Evolutionary conservation across 345 rosid genomes (phyloP).

Genomic region (Pugionium dolabratum): DNA sequence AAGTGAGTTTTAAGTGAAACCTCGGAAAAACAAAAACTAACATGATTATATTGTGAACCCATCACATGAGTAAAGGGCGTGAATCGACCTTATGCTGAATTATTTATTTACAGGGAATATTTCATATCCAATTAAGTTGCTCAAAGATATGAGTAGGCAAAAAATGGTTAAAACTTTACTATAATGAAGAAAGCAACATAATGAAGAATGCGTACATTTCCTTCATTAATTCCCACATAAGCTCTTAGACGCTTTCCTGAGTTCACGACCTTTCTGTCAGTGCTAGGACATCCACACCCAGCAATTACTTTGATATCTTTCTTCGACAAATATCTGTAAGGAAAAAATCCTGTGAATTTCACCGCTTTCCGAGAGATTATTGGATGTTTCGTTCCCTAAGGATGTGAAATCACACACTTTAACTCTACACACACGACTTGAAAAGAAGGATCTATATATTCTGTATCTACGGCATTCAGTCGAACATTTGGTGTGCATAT

Average conservation of each 20-base stretch:
- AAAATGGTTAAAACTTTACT: not conserved
- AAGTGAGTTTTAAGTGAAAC: conserved; percentile 22
- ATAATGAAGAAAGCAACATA: not conserved
- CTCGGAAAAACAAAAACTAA: conserved; percentile 10
- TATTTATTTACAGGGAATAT: no score
- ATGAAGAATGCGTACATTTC: conserved; percentile 51
- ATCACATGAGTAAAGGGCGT: not conserved
- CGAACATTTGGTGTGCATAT: conserved; percentile 31
- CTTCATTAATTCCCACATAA: conserved; percentile 68
- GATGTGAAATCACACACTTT: not conserved
- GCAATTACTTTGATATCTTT: conserved; percentile 65
- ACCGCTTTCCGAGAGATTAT: not conserved
- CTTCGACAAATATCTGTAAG: conserved; percentile 65
- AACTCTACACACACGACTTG: not conserved
- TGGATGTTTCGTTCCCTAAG: not conserved
- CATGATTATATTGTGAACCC: not conserved
- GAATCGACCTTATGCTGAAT: no score
- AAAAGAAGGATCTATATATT: not conserved
- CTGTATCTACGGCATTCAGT: not conserved
- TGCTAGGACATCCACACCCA: conserved; percentile 85
- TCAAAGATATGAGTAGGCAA: no score
- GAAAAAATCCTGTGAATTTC: not conserved
- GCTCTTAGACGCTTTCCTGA: conserved; percentile 85
- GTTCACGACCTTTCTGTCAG: conserved; percentile 87
- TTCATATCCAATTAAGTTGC: no score